Conservation (phyloP, 83 land plant species). For the Picea engelmannii region DNA sequence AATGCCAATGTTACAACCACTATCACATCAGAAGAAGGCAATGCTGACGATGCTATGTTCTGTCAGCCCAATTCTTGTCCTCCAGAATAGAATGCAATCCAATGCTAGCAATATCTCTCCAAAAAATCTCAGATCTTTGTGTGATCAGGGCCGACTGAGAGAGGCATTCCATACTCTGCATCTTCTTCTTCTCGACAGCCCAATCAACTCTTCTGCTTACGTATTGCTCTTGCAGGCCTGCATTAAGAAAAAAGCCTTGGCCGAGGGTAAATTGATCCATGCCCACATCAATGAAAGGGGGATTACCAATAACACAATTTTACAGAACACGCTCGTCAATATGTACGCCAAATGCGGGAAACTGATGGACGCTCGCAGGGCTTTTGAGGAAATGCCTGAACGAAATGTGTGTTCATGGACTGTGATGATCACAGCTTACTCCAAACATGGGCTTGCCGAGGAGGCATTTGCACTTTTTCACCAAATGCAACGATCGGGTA, state of each 20-base stretch:
- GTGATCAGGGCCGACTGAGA: no score
- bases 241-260: background rate
- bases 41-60: no score
- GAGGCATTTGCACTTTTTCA: conserved; percentile 34
- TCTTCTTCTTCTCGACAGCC: no score
- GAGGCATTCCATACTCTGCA: no score
- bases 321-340: background rate
- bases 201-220: no score
- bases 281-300: background rate
- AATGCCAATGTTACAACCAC: no score
- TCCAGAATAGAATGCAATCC: no score
- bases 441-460: conserved; percentile 29
- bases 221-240: no score
- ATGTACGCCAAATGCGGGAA: background rate
- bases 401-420: conserved; percentile 45
- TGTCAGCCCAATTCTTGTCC: no score
- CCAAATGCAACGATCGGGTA: conserved; percentile 36
- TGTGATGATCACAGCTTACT: conserved; percentile 46
- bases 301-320: background rate
- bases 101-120: no score
- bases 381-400: background rate
- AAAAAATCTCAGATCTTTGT: no score
- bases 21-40: no score
- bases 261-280: background rate
- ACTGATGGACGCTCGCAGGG: background rate